Base-by-base conservation (phyloP, 179 eudicot genomes). In the Pouteria campechiana region DNA sequence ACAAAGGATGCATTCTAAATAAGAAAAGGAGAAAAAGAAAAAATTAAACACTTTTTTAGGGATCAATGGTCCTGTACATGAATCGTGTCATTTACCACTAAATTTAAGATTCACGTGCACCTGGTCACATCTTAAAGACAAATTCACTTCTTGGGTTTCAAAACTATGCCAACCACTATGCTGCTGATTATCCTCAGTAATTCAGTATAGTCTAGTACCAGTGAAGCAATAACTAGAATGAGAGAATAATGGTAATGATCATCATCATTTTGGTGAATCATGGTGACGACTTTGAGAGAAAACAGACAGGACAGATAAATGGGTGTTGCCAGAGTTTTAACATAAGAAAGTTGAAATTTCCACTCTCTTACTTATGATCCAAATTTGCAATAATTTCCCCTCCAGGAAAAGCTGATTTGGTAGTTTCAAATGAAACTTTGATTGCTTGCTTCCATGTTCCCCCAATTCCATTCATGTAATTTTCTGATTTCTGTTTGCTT, bases 391-490 rank as follows among this genome's bases (percentile, higher is more conserved):
- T 8, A 40, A 74, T 55, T 43, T 74, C 70, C 17, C 73, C 80
- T 16, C 76, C 80, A 3, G 80, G 80, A 27, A 69, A 74, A 44
- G 76, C 68, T 46, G 54, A 48, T 63, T 54, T 47, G 12, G 80
- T 74, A 50, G 80, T 64, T 54, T 74, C 73, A 21, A 48, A 60
- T 25, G 84, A 68, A 61, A 57, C 77, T 66, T 49, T 66, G 12
- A 76, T 76, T 28, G 96, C 72, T 28, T 78, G 50, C 54, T 65
- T 79, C 97, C 97, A 89, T 31, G 83, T 89, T 38, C 97, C 97
- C 38, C 81, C 86, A 9, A 89, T 61, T 34, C 38, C 58, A 29
- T 72, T 64, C 16, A 64, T 30, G 34, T 56, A 73, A 20, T n/a
- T 10, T 7, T 34, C 52, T 17, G 35, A 61, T 63, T 81, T 75